Conservation (phyloP, 768 basidiomycete genomes). For the Macrolepiota albuminosa region DNA sequence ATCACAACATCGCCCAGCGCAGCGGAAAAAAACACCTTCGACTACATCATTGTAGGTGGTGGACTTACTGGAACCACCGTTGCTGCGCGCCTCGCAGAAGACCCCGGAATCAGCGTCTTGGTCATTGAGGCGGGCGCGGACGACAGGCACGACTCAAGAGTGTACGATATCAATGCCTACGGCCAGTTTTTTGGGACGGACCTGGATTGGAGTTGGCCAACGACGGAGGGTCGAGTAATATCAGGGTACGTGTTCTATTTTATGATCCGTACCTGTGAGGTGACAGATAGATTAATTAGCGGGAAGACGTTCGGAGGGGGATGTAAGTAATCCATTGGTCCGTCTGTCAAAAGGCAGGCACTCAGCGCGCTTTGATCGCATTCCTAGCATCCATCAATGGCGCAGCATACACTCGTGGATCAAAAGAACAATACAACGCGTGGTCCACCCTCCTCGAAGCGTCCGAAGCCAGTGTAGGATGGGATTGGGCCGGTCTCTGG, state of each 20-base stretch:
- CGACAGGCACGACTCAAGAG: conserved; percentile 34
- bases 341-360: not conserved
- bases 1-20: conserved; percentile 28
- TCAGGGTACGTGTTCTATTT: conserved; percentile 26
- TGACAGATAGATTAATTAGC: conserved; percentile 16
- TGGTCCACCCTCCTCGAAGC: conserved; percentile 33
- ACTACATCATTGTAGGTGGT: conserved; percentile 43
- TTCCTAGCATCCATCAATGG: conserved; percentile 43
- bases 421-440: conserved; percentile 40
- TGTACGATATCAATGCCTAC: conserved; percentile 44
- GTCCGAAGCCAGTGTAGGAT: conserved; percentile 37
- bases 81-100: conserved; percentile 42
- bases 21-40: conserved; percentile 33
- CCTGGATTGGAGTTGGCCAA: conserved; percentile 42
- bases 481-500: conserved; percentile 42
- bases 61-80: conserved; percentile 45
- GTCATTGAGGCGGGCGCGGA: conserved; percentile 49
- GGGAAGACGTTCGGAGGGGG: conserved; percentile 45
- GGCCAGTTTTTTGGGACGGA: conserved; percentile 34
- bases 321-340: conserved; percentile 20
- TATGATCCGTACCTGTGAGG: not conserved
- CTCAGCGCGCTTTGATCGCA: not conserved
- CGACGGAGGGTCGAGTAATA: conserved; percentile 35
- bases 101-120: conserved; percentile 36
- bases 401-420: conserved; percentile 39